phyloP scores from a whole-genome alignment of 2,329 filamentous ascomycete species.

The Chrysoporthe cubensis region DNA sequence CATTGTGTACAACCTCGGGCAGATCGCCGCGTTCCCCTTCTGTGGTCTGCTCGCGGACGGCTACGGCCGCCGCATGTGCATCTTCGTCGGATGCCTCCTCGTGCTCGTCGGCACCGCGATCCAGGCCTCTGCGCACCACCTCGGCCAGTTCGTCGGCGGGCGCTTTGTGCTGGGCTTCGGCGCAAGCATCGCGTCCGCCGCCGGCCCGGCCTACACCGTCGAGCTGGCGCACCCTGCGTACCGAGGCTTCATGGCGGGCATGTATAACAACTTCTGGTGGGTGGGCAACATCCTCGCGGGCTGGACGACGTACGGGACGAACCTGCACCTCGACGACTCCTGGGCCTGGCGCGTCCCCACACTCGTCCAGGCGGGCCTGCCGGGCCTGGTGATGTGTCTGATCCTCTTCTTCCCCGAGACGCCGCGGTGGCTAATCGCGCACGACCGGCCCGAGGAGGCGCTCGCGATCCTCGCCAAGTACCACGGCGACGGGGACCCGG shows the following conservation, averaged over 20 bases:
- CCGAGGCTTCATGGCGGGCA: constrained; percentile 46
- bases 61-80: constrained; percentile 51
- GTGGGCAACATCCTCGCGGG: constrained; percentile 54
- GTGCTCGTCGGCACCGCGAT: constrained; percentile 52
- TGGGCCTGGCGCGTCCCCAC: constrained; percentile 45
- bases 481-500: constrained; percentile 44
- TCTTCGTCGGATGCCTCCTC: constrained; percentile 48
- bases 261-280: constrained; percentile 52
- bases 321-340: constrained; percentile 42
- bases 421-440: constrained; percentile 39
- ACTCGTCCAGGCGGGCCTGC: constrained; percentile 49
- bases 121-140: constrained; percentile 45
- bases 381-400: constrained; percentile 41
- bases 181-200: constrained; percentile 50
- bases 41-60: constrained; percentile 52
- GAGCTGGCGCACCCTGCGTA: constrained; percentile 46
- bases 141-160: constrained; percentile 55
- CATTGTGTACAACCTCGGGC: constrained; percentile 57
- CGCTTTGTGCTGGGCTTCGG: constrained; percentile 65
- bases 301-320: constrained; percentile 51
- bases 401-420: constrained; percentile 40
- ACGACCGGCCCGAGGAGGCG: constrained; percentile 37
- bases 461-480: constrained; percentile 39
- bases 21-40: constrained; percentile 50
- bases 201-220: constrained; percentile 52